Evolutionary conservation across 768 basidiomycete genomes (phyloP).

Genomic region (Kwoniella sp.): DNA sequence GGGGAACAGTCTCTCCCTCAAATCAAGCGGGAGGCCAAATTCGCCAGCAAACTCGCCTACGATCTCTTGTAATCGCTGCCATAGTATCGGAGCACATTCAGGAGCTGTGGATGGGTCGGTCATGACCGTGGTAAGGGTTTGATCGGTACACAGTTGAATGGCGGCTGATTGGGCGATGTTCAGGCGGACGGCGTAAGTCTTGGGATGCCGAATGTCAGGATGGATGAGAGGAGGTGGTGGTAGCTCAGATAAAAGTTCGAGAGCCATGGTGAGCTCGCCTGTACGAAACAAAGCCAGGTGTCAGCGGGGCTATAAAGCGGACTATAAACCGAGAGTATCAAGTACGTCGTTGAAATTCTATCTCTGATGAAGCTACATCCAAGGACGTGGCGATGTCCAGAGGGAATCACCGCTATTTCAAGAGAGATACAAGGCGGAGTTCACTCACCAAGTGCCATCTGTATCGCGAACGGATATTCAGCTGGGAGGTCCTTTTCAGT

Average conservation of each 20-base stretch:
- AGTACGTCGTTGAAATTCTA: too few species aligned
- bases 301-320: background rate
- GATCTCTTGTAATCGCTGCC: constrained; percentile 7
- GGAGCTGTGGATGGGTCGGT: constrained; percentile 3
- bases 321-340: too few species aligned
- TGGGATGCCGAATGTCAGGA: constrained; percentile 4
- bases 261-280: constrained; percentile 16
- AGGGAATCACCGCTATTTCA: too few species aligned
- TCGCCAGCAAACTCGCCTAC: constrained; percentile 1
- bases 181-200: constrained; percentile 14
- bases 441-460: constrained; percentile 19
- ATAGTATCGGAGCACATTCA: background rate
- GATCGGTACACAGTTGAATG: constrained; percentile 3
- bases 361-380: too few species aligned
- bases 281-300: background rate
- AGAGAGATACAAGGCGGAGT: too few species aligned
- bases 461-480: constrained; percentile 16
- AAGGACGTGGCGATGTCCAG: too few species aligned
- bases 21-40: constrained; percentile 9
- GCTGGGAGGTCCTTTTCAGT: background rate
- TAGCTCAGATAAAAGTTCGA: constrained; percentile 3
- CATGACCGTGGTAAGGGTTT: background rate
- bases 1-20: constrained; percentile 11
- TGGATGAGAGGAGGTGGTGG: constrained; percentile 4
- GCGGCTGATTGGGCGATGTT: constrained; percentile 12